A percentile compares a stretch with the other conserved stretches of the same genome.
Conservation (phyloP, 306 rosid genomes). For the Quercus suber region DNA sequence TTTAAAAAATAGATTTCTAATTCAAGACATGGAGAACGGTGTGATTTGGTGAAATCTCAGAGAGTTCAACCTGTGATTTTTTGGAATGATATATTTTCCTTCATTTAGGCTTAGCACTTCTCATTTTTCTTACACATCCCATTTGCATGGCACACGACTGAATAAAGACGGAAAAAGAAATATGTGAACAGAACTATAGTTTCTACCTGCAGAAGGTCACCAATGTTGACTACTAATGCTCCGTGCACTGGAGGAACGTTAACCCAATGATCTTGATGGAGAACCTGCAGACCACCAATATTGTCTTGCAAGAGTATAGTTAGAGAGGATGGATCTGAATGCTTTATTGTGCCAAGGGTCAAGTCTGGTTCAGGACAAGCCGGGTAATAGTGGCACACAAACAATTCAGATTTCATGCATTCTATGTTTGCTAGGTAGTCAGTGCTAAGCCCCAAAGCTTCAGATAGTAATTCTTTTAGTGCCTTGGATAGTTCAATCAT, state of each 20-base stretch:
- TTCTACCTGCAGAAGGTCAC: slow-evolving; percentile 74
- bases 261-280: slow-evolving; percentile 61
- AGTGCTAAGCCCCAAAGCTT: slow-evolving; percentile 54
- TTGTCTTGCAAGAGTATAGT: slow-evolving; percentile 72
- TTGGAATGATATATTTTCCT: too few species aligned
- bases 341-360: slow-evolving; percentile 66
- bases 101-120: too few species aligned
- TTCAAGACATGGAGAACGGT: too few species aligned
- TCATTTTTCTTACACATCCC: too few species aligned
- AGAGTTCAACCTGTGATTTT: too few species aligned
- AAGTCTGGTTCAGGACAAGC: slow-evolving; percentile 72
- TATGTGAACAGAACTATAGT: neutral
- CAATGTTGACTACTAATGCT: slow-evolving; percentile 63
- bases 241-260: slow-evolving; percentile 51
- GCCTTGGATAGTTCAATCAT: slow-evolving; percentile 35
- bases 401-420: slow-evolving; percentile 56
- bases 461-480: slow-evolving; percentile 56
- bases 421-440: slow-evolving; percentile 51
- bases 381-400: slow-evolving; percentile 81
- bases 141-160: too few species aligned
- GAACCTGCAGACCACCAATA: slow-evolving; percentile 75
- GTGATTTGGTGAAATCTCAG: too few species aligned
- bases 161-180: neutral
- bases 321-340: slow-evolving; percentile 70
- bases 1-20: too few species aligned